These are phyloP conservation scores for Clitoria ternatea DNA, from an alignment of 306 rosid species.

Conservation along the genomic window DNA sequence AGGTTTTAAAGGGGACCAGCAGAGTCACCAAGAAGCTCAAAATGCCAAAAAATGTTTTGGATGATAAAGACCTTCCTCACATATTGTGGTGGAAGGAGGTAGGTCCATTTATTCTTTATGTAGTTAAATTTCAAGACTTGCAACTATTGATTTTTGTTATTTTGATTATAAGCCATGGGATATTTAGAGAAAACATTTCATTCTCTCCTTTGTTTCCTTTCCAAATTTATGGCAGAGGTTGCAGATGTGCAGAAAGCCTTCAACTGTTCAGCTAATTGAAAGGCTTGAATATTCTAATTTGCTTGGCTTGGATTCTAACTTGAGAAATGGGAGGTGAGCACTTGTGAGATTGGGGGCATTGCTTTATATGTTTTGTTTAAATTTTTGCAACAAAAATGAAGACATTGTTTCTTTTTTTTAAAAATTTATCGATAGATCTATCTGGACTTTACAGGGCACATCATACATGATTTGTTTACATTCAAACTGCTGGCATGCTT, in stretches of 20 bases:
- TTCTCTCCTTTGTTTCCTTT: neutral
- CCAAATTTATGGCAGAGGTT: slow-evolving; percentile 52
- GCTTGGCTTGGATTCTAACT: slow-evolving; percentile 71
- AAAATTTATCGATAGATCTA: neutral
- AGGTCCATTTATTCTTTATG: neutral
- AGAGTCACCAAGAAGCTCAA: slow-evolving; percentile 53
- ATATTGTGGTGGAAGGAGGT: slow-evolving; percentile 95
- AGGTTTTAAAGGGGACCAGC: slow-evolving; percentile 42
- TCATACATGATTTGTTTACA: too few relatives aligned
- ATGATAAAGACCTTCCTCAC: slow-evolving; percentile 71
- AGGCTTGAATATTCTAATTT: slow-evolving; percentile 82
- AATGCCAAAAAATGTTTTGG: slow-evolving; percentile 36
- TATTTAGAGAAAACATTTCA: slow-evolving; percentile 16
- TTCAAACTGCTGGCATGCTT: neutral
- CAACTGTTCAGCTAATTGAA: slow-evolving; percentile 63
- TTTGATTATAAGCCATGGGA: slow-evolving; percentile 8
- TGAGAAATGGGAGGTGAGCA: slow-evolving; percentile 79
- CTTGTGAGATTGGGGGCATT: slow-evolving; percentile 3
- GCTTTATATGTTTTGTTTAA: slow-evolving; percentile 3
- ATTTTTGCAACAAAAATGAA: neutral
- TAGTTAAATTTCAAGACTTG: slow-evolving; percentile 2
- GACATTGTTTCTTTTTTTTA: neutral
- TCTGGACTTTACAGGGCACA: neutral
- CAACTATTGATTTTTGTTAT: neutral
- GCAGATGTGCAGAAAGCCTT: slow-evolving; percentile 65